Conservation (phyloP, 306 rosid genomes). For the Astragalus membranaceus region DNA sequence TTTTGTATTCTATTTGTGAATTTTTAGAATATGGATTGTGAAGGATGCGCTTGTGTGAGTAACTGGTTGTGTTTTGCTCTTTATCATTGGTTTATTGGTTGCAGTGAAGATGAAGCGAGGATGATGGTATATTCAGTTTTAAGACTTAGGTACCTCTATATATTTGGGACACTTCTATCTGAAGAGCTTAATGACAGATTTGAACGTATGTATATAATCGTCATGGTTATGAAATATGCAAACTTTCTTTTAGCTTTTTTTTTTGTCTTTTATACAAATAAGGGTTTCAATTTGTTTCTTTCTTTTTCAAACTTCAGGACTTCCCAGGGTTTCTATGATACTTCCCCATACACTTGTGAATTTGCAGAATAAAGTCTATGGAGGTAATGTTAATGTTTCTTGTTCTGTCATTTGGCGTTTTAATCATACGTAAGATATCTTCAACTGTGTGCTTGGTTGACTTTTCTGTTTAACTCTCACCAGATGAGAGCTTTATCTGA, state of each 20-base stretch:
- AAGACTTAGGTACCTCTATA: slow-evolving; percentile 54
- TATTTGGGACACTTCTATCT: slow-evolving; percentile 76
- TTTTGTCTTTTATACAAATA: not conserved
- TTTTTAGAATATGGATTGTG: not conserved
- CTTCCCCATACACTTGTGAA: slow-evolving; percentile 90
- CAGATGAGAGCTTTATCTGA: slow-evolving; percentile 96
- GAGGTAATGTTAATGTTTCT: slow-evolving; percentile 41
- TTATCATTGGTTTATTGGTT: not conserved
- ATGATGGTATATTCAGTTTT: slow-evolving; percentile 90
- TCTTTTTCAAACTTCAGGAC: slow-evolving; percentile 30
- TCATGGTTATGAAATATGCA: too few species aligned
- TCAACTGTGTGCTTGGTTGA: not conserved
- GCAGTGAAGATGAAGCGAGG: slow-evolving; percentile 82
- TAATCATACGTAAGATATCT: not conserved
- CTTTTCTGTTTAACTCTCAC: not conserved
- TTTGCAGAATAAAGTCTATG: slow-evolving; percentile 75
- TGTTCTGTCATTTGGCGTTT: not conserved
- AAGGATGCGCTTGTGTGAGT: too few species aligned
- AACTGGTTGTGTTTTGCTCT: not conserved
- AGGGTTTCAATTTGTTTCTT: not conserved
- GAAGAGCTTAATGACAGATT: slow-evolving; percentile 67
- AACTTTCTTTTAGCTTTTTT: not conserved
- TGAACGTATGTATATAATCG: slow-evolving; percentile 39
- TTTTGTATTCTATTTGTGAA: not conserved
- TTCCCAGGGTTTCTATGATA: slow-evolving; percentile 77